Percentiles rank a stretch among this genome's conserved stretches.
These are phyloP conservation scores for Lipomyces orientalis DNA, from an alignment of 805 yeast genomes.

Conservation along the genomic window DNA sequence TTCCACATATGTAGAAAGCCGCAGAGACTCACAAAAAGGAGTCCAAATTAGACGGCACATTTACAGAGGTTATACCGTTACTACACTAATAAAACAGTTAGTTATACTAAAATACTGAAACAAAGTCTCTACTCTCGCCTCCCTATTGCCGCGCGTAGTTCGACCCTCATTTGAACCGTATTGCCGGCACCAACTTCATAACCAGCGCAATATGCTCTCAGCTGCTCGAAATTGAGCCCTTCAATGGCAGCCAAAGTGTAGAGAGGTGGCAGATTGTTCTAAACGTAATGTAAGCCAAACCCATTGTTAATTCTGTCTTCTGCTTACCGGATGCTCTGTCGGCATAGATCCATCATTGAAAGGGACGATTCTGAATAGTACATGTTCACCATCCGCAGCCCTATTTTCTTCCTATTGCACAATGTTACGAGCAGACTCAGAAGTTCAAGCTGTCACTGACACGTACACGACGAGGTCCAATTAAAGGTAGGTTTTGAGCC, in stretches of 20 bases:
- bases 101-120: no score
- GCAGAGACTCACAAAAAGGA: no score
- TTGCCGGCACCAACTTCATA: not conserved
- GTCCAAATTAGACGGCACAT: no score
- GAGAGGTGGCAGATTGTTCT: constrained; percentile 7
- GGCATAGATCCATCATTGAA: constrained; percentile 9
- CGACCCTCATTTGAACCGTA: constrained; percentile 1
- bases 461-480: constrained; percentile 9
- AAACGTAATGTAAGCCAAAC: not conserved
- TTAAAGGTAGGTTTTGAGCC: constrained; percentile 5
- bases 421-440: constrained; percentile 8
- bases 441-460: constrained; percentile 6
- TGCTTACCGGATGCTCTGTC: not conserved
- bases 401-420: constrained; percentile 5
- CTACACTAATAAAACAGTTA: no score
- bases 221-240: constrained; percentile 1
- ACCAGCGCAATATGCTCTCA: constrained; percentile 8
- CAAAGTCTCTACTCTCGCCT: constrained; percentile 4
- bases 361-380: constrained; percentile 4
- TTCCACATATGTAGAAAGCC: no score
- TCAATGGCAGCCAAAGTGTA: constrained; percentile 6
- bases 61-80: no score
- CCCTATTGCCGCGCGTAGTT: constrained; percentile 1
- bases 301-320: not conserved
- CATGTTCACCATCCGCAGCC: constrained; percentile 5